A percentile compares a stretch with the other conserved stretches of the same genome.
Evolutionary conservation across 1,139 yeast genomes (phyloP).

Genomic region (Saccharomyces hybrid): DNA sequence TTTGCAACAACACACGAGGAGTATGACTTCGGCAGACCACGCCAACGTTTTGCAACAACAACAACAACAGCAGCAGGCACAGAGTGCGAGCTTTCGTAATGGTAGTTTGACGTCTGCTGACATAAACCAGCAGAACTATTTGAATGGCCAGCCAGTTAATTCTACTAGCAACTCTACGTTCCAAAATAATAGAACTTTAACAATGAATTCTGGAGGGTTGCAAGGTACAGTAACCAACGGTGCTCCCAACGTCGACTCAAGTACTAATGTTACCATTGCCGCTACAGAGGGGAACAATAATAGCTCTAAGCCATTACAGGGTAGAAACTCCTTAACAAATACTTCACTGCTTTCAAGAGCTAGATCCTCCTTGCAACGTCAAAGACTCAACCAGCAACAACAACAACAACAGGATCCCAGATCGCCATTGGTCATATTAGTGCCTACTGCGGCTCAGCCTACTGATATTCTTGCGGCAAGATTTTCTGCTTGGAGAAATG

Average conservation of each 20-base stretch:
- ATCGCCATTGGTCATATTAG: constrained; percentile 38
- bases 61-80: constrained; percentile 3
- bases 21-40: constrained; percentile 9
- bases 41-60: constrained; percentile 5
- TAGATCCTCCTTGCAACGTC: constrained; percentile 13
- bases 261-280: background rate
- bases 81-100: constrained; percentile 6
- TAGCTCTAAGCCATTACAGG: constrained; percentile 5
- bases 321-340: constrained; percentile 15
- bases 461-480: constrained; percentile 79
- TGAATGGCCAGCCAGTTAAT: background rate
- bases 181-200: background rate
- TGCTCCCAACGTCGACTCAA: constrained; percentile 5
- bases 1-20: constrained; percentile 23
- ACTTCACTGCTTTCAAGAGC: constrained; percentile 12
- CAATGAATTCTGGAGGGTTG: background rate
- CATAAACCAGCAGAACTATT: constrained; percentile 4
- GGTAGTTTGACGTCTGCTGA: constrained; percentile 8
- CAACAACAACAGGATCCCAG: constrained; percentile 30
- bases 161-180: background rate
- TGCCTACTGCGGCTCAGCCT: constrained; percentile 61
- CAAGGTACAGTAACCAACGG: constrained; percentile 3
- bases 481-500: constrained; percentile 77
- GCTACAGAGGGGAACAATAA: background rate
- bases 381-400: constrained; percentile 8